These are phyloP conservation scores for Colletotrichum lentis DNA, from an alignment of 2,329 filamentous ascomycete genomes.

Conservation along the genomic window DNA sequence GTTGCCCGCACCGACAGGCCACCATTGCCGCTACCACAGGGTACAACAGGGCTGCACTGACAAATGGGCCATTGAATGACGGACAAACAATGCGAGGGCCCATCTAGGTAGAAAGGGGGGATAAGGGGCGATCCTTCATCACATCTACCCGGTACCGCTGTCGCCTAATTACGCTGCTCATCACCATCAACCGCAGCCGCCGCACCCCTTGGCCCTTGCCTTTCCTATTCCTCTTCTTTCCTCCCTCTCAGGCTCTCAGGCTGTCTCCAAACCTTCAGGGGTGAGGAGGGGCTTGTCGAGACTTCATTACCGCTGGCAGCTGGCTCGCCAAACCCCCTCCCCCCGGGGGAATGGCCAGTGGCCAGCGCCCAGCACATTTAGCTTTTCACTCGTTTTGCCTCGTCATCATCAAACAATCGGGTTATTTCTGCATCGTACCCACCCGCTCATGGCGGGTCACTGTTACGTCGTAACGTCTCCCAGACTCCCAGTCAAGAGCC, in stretches of 20 bases:
- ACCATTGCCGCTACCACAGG: not conserved
- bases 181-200: conserved; percentile 8
- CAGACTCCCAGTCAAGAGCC: conserved; percentile 27
- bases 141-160: conserved; percentile 10
- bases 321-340: conserved; percentile 12
- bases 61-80: conserved; percentile 24
- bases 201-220: not conserved
- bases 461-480: too few relatives aligned
- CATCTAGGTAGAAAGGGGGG: conserved; percentile 2
- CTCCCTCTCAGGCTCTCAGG: not conserved
- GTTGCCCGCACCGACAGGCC: not conserved
- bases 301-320: not conserved
- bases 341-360: too few relatives aligned
- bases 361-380: conserved; percentile 18
- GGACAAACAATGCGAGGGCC: conserved; percentile 18
- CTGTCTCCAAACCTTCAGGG: not conserved
- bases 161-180: conserved; percentile 18
- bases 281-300: conserved; percentile 2
- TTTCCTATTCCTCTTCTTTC: not conserved
- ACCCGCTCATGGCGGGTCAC: conserved; percentile 14
- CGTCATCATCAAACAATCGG: conserved; percentile 38
- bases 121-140: conserved; percentile 21
- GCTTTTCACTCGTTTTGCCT: conserved; percentile 36
- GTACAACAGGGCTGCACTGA: not conserved
- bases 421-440: conserved; percentile 37